A percentile compares a stretch with the other conserved stretches of the same genome.
phyloP scores from a whole-genome alignment of 2,329 filamentous ascomycete species.

The Hypomyces perniciosus region DNA sequence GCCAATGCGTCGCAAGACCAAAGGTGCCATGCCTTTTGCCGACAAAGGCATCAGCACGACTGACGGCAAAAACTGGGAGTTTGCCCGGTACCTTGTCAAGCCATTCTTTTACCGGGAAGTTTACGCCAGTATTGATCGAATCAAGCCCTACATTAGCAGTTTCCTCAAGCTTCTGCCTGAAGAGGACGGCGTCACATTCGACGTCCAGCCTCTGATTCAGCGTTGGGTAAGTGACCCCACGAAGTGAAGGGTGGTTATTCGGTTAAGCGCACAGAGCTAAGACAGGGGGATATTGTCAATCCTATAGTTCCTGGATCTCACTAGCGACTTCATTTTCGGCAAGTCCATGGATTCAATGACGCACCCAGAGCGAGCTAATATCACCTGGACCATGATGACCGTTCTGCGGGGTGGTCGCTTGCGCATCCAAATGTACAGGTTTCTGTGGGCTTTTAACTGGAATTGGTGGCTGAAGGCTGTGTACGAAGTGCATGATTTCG shows the following conservation, averaged over 20 bases:
- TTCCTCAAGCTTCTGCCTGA: neutral
- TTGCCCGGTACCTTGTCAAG: neutral
- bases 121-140: neutral
- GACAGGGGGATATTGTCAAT: too few relatives aligned
- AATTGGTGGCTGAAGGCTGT: conserved; percentile 16
- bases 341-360: conserved; percentile 14
- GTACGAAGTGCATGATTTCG: conserved; percentile 13
- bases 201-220: neutral
- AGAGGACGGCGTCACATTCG: conserved; percentile 2
- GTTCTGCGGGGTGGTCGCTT: conserved; percentile 14
- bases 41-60: neutral
- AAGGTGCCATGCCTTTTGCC: conserved; percentile 1
- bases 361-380: conserved; percentile 12
- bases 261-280: too few relatives aligned
- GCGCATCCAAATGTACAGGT: conserved; percentile 13
- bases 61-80: neutral
- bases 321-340: conserved; percentile 16
- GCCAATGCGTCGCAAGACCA: conserved; percentile 13
- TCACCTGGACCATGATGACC: conserved; percentile 16
- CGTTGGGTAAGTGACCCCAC: conserved; percentile 2
- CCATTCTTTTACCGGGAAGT: neutral
- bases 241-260: too few relatives aligned
- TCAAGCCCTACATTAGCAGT: neutral
- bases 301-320: conserved; percentile 16
- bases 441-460: conserved; percentile 18